Percentiles rank a stretch among this genome's conserved stretches.
phyloP scores from a whole-genome alignment of 1,284 basidiomycete species.

The Naganishia liquefaciens region DNA sequence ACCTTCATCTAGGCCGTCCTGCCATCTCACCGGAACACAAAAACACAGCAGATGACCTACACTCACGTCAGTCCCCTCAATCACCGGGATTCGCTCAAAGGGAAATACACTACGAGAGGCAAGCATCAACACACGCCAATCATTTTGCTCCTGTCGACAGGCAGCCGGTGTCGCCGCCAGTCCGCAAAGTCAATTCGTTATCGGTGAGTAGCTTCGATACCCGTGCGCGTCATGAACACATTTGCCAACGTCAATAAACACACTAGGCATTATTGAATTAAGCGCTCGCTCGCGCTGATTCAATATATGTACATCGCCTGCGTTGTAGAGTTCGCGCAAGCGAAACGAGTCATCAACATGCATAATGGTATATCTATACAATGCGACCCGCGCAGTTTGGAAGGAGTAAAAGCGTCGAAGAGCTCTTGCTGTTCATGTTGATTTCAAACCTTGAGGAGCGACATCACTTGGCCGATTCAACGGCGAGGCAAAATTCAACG shows the following conservation, averaged over 20 bases:
- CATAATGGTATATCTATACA: neutral
- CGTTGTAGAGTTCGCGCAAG: neutral
- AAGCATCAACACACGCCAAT: conserved; percentile 1
- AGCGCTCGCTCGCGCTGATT: neutral
- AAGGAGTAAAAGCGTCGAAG: too few species aligned
- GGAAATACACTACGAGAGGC: conserved; percentile 9
- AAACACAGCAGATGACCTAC: conserved; percentile 3
- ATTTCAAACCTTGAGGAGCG: too few species aligned
- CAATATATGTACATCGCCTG: neutral
- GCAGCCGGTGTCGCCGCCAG: conserved; percentile 10
- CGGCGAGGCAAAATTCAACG: too few species aligned
- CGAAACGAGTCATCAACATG: too few species aligned
- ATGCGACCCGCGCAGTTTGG: neutral
- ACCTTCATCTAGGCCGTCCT: conserved; percentile 3
- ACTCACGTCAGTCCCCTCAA: conserved; percentile 10
- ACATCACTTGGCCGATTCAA: too few species aligned
- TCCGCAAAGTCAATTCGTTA: conserved; percentile 13
- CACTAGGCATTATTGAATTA: conserved; percentile 9
- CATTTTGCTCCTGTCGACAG: neutral
- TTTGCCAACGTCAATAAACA: neutral
- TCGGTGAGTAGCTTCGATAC: conserved; percentile 2
- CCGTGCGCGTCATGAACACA: neutral
- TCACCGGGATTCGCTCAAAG: conserved; percentile 15
- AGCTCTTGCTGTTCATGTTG: too few species aligned
- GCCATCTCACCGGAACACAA: conserved; percentile 10